Percentiles rank a stretch among this genome's conserved stretches.
These are phyloP conservation scores for Aegilops umbellulata DNA, from an alignment of 176 grass and related monocot genomes.

Conservation along the genomic window DNA sequence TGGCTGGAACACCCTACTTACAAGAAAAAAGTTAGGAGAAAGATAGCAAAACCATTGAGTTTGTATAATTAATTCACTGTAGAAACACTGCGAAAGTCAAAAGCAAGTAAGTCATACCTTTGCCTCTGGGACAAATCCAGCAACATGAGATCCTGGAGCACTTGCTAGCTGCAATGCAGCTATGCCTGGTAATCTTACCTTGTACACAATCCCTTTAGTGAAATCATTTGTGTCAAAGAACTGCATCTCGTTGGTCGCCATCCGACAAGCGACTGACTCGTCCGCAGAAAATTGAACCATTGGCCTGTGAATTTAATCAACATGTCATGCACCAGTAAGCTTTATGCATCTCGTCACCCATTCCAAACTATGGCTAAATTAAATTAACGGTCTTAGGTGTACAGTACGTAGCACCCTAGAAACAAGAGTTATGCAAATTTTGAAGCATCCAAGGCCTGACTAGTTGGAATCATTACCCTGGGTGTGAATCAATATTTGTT, in stretches of 20 bases:
- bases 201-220: conserved; percentile 66
- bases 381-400: conserved; percentile 8
- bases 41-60: not conserved
- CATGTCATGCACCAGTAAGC: conserved; percentile 32
- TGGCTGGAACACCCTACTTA: conserved; percentile 75
- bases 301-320: conserved; percentile 67
- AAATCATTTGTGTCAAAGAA: conserved; percentile 91
- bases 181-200: conserved; percentile 69
- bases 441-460: not conserved
- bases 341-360: not conserved
- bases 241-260: conserved; percentile 86
- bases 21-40: not conserved
- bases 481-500: not conserved
- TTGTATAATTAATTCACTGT: conserved; percentile 17
- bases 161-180: conserved; percentile 74
- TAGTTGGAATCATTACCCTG: not conserved
- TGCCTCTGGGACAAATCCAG: conserved; percentile 74
- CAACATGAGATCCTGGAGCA: conserved; percentile 74
- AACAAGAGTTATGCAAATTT: not conserved
- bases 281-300: conserved; percentile 82
- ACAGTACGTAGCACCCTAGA: not conserved
- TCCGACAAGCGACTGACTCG: conserved; percentile 79
- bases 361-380: not conserved
- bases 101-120: conserved; percentile 50
- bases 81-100: conserved; percentile 14